A percentile compares a stretch with the other conserved stretches of the same genome.
Evolutionary conservation across 2,329 filamentous ascomycete species (phyloP).

Genomic region (Orbilia oligospora): DNA sequence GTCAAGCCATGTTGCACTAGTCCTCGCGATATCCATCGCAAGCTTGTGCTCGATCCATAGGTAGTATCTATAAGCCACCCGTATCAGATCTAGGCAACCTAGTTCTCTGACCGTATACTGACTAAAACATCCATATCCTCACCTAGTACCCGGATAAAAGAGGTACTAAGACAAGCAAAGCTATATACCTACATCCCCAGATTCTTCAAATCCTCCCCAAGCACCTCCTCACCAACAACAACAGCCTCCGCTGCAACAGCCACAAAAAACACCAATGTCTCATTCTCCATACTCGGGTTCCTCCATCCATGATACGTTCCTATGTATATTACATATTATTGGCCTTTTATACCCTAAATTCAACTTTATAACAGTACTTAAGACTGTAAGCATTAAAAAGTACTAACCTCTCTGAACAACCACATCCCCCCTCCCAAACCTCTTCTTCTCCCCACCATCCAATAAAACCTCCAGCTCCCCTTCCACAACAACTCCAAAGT

Average conservation of each 20-base stretch:
- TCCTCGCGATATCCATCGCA: background rate
- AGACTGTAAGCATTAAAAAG: background rate
- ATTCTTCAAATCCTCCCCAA: slow-evolving; percentile 42
- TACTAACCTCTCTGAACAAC: slow-evolving; percentile 70
- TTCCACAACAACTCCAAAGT: slow-evolving; percentile 73
- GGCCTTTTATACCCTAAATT: no score
- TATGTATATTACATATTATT: background rate
- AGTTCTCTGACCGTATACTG: background rate
- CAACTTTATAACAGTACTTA: no score
- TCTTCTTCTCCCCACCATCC: slow-evolving; percentile 70
- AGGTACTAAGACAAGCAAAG: background rate
- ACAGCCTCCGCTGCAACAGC: slow-evolving; percentile 51
- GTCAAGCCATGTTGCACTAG: background rate
- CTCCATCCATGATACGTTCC: slow-evolving; percentile 56
- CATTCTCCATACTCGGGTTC: slow-evolving; percentile 51
- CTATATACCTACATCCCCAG: slow-evolving; percentile 55
- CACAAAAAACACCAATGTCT: slow-evolving; percentile 58
- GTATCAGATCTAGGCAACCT: background rate
- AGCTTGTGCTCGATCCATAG: background rate
- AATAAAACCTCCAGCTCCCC: slow-evolving; percentile 71
- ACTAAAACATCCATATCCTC: background rate
- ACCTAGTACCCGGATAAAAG: background rate
- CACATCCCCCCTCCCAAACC: slow-evolving; percentile 71
- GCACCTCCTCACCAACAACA: slow-evolving; percentile 34
- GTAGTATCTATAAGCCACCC: background rate